Conservation (phyloP, 805 yeast species). For the Brettanomyces naardenensis region DNA sequence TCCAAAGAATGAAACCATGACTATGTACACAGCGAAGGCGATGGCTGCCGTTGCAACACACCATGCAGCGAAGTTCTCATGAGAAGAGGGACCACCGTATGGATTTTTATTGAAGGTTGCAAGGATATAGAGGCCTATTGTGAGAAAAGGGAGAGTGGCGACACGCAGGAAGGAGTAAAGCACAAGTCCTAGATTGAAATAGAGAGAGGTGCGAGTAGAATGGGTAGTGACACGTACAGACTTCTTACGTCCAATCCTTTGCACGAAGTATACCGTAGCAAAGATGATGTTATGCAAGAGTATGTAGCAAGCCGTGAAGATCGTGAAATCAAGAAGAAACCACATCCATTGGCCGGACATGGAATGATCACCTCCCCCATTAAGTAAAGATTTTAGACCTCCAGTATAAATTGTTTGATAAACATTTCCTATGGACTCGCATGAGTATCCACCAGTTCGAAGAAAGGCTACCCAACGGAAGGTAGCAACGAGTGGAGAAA, state of each 20-base stretch:
- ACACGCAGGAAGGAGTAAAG: conserved; percentile 26
- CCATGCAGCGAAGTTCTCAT: conserved; percentile 10
- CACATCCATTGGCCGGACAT: conserved; percentile 29
- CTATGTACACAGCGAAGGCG: conserved; percentile 26
- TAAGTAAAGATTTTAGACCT: conserved; percentile 33
- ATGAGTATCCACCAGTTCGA: conserved; percentile 6
- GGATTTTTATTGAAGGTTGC: conserved; percentile 10
- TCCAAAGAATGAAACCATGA: conserved; percentile 27
- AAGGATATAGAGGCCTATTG: conserved; percentile 26
- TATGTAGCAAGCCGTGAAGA: conserved; percentile 20
- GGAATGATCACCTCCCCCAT: conserved; percentile 14
- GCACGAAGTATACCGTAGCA: neutral
- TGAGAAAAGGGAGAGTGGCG: conserved; percentile 37
- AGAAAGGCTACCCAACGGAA: conserved; percentile 52
- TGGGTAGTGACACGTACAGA: neutral
- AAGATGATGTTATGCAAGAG: conserved; percentile 7
- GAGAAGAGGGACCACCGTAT: conserved; percentile 13
- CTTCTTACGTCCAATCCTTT: neutral
- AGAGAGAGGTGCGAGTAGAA: neutral
- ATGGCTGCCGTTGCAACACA: conserved; percentile 27
- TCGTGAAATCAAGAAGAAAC: conserved; percentile 30
- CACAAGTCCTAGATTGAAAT: conserved; percentile 8
- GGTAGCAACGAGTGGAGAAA: conserved; percentile 44
- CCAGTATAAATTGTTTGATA: conserved; percentile 33
- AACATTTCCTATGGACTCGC: conserved; percentile 25